Conservation (phyloP, 2,329 filamentous ascomycete species). For the Trichophyton mentagrophytes region DNA sequence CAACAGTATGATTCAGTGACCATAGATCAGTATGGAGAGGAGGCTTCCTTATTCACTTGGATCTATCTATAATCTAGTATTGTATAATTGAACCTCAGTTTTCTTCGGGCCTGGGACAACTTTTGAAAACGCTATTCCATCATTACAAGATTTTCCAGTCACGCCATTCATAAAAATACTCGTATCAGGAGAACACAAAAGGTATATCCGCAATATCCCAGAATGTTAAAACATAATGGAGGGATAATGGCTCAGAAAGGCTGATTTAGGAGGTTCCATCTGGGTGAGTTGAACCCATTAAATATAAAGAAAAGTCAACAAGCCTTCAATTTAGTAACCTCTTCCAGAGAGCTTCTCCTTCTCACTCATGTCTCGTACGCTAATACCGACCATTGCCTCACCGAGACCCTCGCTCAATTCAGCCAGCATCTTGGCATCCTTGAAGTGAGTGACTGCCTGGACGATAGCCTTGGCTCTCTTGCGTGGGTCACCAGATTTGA, state of each 20-base stretch:
- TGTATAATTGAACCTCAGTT: neutral
- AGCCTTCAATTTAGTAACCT: conserved; percentile 53
- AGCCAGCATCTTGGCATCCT: conserved; percentile 70
- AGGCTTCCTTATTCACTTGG: neutral
- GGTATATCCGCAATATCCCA: neutral
- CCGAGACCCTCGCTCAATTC: conserved; percentile 79
- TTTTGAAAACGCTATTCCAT: conserved; percentile 1
- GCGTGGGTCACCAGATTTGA: conserved; percentile 85
- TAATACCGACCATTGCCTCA: conserved; percentile 98
- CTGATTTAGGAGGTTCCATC: neutral
- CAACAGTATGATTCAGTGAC: too few relatives aligned
- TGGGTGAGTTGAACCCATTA: neutral
- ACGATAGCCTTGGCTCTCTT: conserved; percentile 92
- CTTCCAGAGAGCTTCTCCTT: conserved; percentile 71
- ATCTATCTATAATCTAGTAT: neutral
- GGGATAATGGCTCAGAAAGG: neutral
- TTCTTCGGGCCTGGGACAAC: neutral
- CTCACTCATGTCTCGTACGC: conserved; percentile 63
- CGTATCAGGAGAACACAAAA: conserved; percentile 1
- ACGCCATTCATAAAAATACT: conserved; percentile 1
- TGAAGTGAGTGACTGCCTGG: conserved; percentile 81
- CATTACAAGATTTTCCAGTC: neutral
- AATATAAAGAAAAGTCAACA: neutral
- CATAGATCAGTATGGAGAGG: neutral
- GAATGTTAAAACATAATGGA: neutral